Evolutionary conservation across 345 rosid species (phyloP).

Genomic region (Citrus cavaleriei): DNA sequence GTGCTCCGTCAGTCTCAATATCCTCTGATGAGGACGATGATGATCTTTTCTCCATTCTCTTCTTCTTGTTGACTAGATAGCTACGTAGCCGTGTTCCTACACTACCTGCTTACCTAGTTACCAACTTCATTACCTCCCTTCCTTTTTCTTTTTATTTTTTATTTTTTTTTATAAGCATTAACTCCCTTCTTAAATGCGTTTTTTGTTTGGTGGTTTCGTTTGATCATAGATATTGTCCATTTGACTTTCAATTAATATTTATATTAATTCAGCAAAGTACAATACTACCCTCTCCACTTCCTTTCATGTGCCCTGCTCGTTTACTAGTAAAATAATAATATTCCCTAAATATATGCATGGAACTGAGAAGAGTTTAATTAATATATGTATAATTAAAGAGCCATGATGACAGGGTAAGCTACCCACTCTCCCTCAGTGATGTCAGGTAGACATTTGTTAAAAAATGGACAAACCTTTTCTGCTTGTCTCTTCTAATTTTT

Average conservation of each 20-base stretch:
- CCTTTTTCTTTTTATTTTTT: no score
- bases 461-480: background rate
- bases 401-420: slow-evolving; percentile 2
- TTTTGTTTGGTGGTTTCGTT: no score
- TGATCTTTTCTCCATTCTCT: background rate
- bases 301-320: background rate
- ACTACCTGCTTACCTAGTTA: background rate
- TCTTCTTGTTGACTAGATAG: background rate
- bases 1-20: no score
- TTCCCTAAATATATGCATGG: no score
- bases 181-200: background rate
- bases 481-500: background rate
- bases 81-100: background rate
- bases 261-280: background rate
- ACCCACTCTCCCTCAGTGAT: background rate
- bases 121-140: background rate
- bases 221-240: background rate
- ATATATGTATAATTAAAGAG: background rate
- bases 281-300: background rate
- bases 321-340: no score
- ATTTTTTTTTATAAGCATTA: background rate
- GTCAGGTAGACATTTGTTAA: slow-evolving; percentile 2
- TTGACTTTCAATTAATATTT: background rate
- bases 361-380: no score
- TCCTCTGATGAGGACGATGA: background rate